A percentile compares a stretch with the other conserved stretches of the same genome.
These are phyloP conservation scores for Zelonia costaricensis DNA, from an alignment of 208 protist species.

Conservation along the genomic window DNA sequence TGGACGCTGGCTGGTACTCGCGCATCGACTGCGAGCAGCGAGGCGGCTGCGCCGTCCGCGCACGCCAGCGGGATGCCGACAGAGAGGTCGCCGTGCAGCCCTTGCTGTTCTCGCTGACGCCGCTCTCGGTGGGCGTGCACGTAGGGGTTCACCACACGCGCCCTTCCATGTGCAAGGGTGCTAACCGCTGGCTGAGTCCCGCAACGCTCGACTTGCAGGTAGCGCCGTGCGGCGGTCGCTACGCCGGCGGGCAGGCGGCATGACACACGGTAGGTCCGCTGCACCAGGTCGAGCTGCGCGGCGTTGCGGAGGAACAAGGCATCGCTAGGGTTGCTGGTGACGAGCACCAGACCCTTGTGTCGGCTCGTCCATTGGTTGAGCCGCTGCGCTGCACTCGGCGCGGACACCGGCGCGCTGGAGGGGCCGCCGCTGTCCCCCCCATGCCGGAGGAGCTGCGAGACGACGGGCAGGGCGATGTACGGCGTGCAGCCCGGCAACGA, in stretches of 20 bases:
- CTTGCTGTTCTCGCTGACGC: neutral
- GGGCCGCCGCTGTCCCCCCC: neutral
- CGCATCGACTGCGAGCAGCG: neutral
- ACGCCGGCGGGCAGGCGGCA: constrained; percentile 60
- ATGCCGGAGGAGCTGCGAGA: constrained; percentile 30
- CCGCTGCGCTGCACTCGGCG: constrained; percentile 19
- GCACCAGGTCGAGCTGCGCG: constrained; percentile 58
- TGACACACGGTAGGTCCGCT: constrained; percentile 60
- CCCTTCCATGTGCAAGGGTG: no score
- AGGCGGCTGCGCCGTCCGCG: neutral
- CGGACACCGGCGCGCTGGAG: neutral
- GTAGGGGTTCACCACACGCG: constrained; percentile 34
- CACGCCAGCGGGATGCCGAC: constrained; percentile 15
- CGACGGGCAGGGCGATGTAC: constrained; percentile 21
- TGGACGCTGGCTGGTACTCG: constrained; percentile 16
- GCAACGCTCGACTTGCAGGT: neutral
- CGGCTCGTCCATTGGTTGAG: constrained; percentile 55
- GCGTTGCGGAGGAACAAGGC: constrained; percentile 68
- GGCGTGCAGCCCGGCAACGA: constrained; percentile 38
- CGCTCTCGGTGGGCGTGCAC: constrained; percentile 25
- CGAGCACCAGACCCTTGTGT: constrained; percentile 56
- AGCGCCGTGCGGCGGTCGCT: constrained; percentile 20
- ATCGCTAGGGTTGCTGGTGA: constrained; percentile 38
- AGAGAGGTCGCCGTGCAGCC: neutral
- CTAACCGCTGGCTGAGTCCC: no score